phyloP scores from a whole-genome alignment of 345 rosid species.

The Bruguiera sexangula region DNA sequence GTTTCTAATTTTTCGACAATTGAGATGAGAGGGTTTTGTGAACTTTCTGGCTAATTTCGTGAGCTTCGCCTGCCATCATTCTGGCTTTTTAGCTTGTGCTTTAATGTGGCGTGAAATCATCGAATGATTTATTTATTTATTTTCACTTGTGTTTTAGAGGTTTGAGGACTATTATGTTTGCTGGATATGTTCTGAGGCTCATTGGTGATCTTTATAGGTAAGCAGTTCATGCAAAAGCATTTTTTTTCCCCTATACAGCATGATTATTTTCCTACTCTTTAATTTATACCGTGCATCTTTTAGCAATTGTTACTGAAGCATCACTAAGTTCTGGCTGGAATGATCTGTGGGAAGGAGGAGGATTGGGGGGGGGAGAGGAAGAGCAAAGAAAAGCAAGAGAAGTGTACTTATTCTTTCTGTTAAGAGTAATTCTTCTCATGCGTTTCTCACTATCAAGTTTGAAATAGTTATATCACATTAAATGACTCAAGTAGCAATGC shows the following conservation, averaged over 20 bases:
- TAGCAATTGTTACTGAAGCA: not conserved
- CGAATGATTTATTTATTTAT: not conserved
- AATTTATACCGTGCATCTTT: not conserved
- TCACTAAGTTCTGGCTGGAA: not conserved
- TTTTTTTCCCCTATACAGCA: not conserved
- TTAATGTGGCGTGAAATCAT: not conserved
- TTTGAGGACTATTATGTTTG: conserved; percentile 42
- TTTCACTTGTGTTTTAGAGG: conserved; percentile 16
- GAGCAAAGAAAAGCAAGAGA: too few species aligned
- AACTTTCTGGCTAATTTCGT: not conserved
- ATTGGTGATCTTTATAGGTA: conserved; percentile 32
- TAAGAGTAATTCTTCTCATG: too few species aligned
- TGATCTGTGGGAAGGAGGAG: too few species aligned
- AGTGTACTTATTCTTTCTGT: too few species aligned
- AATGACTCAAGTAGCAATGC: too few species aligned
- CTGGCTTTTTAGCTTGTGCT: not conserved
- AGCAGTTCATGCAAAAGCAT: not conserved
- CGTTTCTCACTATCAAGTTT: too few species aligned
- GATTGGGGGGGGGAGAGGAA: too few species aligned
- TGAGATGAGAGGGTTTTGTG: not conserved
- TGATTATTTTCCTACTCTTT: not conserved
- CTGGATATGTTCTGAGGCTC: conserved; percentile 28
- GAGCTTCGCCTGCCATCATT: not conserved
- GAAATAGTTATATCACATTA: too few species aligned
- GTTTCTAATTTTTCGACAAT: not conserved